These are phyloP conservation scores for Boletellus ananas DNA, from an alignment of 768 basidiomycete genomes.

Conservation along the genomic window DNA sequence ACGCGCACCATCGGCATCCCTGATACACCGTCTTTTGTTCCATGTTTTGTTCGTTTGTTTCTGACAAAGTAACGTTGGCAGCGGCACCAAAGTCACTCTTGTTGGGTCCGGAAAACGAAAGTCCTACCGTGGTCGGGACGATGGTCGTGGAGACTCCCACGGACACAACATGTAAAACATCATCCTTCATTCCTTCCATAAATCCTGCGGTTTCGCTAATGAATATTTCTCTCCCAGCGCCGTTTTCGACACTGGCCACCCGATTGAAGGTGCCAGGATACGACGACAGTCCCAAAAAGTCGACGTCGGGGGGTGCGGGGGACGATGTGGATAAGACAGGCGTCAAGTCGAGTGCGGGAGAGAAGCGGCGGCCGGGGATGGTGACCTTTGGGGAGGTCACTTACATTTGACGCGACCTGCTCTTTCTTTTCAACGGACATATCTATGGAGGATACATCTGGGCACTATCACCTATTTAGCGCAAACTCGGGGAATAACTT, in stretches of 20 bases:
- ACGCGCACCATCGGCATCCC: no score
- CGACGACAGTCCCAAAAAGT: background rate
- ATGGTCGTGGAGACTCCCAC: background rate
- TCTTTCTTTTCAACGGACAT: background rate
- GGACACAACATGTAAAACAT: background rate
- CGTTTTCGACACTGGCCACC: background rate
- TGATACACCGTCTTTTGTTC: no score
- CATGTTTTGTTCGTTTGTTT: no score
- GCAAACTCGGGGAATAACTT: no score
- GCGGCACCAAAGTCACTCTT: background rate
- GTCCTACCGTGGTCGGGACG: background rate
- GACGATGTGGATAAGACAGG: background rate
- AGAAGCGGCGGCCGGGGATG: background rate
- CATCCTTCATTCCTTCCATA: no score
- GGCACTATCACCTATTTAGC: background rate
- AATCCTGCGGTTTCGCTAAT: background rate
- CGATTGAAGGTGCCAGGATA: background rate
- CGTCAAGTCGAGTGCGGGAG: background rate
- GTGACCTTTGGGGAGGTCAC: constrained; percentile 5
- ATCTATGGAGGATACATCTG: no score
- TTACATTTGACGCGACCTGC: background rate
- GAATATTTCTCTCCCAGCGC: background rate
- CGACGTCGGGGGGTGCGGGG: background rate
- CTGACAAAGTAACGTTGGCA: no score
- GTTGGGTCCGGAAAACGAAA: background rate